Evolutionary conservation across 75 land plant genomes (phyloP).

Genomic region (Larix kaempferi): DNA sequence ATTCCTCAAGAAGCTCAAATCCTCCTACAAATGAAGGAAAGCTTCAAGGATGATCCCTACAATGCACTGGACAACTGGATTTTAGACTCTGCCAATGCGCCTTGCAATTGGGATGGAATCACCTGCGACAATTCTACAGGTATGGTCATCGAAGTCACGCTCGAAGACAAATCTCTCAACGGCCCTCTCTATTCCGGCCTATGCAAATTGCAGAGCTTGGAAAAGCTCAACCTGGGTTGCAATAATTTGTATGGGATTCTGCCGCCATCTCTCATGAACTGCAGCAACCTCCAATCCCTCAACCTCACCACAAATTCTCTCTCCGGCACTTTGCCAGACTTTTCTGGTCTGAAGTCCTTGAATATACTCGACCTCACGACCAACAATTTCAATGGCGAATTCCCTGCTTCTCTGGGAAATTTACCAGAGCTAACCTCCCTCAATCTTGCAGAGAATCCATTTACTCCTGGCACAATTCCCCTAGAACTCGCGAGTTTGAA

Average conservation of each 20-base stretch:
- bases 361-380: conserved; percentile 45
- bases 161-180: neutral
- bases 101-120: neutral
- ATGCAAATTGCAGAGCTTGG: conserved; percentile 7
- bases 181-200: conserved; percentile 16
- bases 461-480: conserved; percentile 49
- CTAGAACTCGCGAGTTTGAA: conserved; percentile 30
- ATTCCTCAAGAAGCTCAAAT: neutral
- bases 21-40: conserved; percentile 9
- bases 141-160: neutral
- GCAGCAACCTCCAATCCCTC: conserved; percentile 17
- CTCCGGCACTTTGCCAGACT: conserved; percentile 38
- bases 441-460: conserved; percentile 42
- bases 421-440: conserved; percentile 47
- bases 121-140: neutral
- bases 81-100: conserved; percentile 37
- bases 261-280: conserved; percentile 21
- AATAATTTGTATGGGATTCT: conserved; percentile 22
- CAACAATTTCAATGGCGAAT: conserved; percentile 48
- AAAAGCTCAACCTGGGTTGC: conserved; percentile 19
- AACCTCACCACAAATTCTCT: conserved; percentile 26
- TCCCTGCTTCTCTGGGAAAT: conserved; percentile 53
- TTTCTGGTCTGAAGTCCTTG: conserved; percentile 31
- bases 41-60: conserved; percentile 23
- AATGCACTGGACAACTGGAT: conserved; percentile 20